A percentile compares a stretch with the other conserved stretches of the same genome.
Conservation (phyloP, 2,329 filamentous ascomycete genomes). For the Aspergillus sp. region DNA sequence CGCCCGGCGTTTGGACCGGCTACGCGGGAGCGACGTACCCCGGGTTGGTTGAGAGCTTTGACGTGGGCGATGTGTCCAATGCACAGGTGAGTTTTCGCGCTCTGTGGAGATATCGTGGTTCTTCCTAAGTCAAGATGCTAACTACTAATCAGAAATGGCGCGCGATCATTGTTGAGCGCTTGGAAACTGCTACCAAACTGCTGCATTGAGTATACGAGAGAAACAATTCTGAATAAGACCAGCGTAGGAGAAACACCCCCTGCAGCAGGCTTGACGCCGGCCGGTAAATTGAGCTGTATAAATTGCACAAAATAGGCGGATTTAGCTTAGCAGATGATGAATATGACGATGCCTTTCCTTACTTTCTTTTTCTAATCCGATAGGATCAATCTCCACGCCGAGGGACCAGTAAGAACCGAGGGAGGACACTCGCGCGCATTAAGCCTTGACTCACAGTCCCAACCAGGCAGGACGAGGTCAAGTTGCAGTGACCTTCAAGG, state of each 20-base stretch:
- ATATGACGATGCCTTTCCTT: background rate
- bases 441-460: background rate
- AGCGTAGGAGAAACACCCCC: background rate
- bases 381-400: background rate
- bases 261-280: background rate
- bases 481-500: background rate
- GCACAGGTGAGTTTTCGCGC: conserved; percentile 50
- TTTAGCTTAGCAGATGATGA: background rate
- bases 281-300: background rate
- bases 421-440: background rate
- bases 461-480: background rate
- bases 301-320: background rate
- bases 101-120: conserved; percentile 2
- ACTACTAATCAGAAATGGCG: conserved; percentile 39
- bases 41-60: conserved; percentile 62
- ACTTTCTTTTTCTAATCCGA: background rate
- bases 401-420: background rate
- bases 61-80: conserved; percentile 48
- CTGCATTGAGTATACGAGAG: conserved; percentile 17
- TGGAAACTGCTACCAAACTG: conserved; percentile 32
- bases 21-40: conserved; percentile 74
- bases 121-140: background rate
- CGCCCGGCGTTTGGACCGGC: conserved; percentile 86
- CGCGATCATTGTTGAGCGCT: conserved; percentile 37
- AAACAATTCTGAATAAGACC: background rate